phyloP scores from a whole-genome alignment of 495 filamentous ascomycete genomes.

The Hypoxylon trugodes region DNA sequence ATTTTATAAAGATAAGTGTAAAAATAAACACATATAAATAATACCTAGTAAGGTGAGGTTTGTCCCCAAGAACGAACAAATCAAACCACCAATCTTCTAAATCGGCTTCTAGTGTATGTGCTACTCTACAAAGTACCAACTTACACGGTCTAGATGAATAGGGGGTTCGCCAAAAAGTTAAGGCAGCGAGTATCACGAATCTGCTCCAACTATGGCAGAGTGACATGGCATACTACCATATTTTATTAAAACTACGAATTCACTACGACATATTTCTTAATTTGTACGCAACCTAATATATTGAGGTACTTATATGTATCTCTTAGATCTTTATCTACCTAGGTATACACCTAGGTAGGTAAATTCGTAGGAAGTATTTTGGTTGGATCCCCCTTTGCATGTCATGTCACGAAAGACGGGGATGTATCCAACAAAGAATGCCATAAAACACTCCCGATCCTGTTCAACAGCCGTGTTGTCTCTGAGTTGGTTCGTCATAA shows the following conservation, averaged over 20 bases:
- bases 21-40: not conserved
- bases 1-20: not conserved
- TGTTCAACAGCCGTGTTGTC: slow-evolving; percentile 32
- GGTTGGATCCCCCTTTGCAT: slow-evolving; percentile 14
- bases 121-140: not conserved
- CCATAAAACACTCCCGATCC: slow-evolving; percentile 30
- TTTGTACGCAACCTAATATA: slow-evolving; percentile 16
- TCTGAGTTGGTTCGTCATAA: slow-evolving; percentile 28
- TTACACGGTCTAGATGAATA: slow-evolving; percentile 30
- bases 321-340: too few relatives aligned
- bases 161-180: slow-evolving; percentile 31
- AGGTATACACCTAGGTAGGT: too few relatives aligned
- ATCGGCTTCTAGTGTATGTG: not conserved
- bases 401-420: slow-evolving; percentile 20
- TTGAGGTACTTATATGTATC: slow-evolving; percentile 6
- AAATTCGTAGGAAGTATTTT: slow-evolving; percentile 8
- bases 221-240: slow-evolving; percentile 30
- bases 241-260: slow-evolving; percentile 15
- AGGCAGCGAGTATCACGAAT: slow-evolving; percentile 33
- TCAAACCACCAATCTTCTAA: not conserved
- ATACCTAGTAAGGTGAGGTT: not conserved
- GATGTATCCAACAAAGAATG: slow-evolving; percentile 28
- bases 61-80: not conserved
- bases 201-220: slow-evolving; percentile 21
- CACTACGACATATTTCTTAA: slow-evolving; percentile 11